phyloP scores from a whole-genome alignment of 768 basidiomycete genomes.

The Russula abietina region DNA sequence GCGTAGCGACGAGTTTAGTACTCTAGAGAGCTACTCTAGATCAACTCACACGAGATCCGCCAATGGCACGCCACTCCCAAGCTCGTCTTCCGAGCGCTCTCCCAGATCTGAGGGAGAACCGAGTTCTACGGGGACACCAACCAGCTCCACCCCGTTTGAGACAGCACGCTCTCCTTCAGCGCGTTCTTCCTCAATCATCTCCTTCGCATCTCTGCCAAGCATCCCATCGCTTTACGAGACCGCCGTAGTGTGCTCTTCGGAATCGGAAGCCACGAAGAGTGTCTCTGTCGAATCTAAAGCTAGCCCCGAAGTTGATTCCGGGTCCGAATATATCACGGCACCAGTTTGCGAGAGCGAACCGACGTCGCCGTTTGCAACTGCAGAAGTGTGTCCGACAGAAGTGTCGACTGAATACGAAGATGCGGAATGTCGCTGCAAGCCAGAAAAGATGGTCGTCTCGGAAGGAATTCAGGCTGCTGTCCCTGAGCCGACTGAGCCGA shows the following conservation, averaged over 20 bases:
- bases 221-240: constrained; percentile 47
- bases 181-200: constrained; percentile 41
- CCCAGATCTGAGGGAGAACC: constrained; percentile 32
- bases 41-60: constrained; percentile 18
- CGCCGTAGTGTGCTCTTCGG: constrained; percentile 31
- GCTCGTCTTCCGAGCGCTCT: constrained; percentile 30
- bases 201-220: constrained; percentile 52
- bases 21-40: constrained; percentile 22
- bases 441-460: constrained; percentile 7
- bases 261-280: constrained; percentile 24
- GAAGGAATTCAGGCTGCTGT: constrained; percentile 13
- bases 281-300: constrained; percentile 18
- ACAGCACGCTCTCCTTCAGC: constrained; percentile 42
- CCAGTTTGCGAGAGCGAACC: constrained; percentile 37
- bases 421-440: constrained; percentile 37
- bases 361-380: constrained; percentile 48
- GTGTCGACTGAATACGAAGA: constrained; percentile 42
- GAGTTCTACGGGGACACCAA: constrained; percentile 27
- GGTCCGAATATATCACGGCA: constrained; percentile 42
- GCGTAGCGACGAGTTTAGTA: constrained; percentile 24
- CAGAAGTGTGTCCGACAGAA: constrained; percentile 41
- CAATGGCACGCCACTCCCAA: constrained; percentile 28
- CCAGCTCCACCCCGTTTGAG: constrained; percentile 36
- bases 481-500: constrained; percentile 30
- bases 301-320: constrained; percentile 29